Percentiles rank a stretch among this genome's conserved stretches.
Conservation (phyloP, 2,329 filamentous ascomycete species). For the Beauveria australis region DNA sequence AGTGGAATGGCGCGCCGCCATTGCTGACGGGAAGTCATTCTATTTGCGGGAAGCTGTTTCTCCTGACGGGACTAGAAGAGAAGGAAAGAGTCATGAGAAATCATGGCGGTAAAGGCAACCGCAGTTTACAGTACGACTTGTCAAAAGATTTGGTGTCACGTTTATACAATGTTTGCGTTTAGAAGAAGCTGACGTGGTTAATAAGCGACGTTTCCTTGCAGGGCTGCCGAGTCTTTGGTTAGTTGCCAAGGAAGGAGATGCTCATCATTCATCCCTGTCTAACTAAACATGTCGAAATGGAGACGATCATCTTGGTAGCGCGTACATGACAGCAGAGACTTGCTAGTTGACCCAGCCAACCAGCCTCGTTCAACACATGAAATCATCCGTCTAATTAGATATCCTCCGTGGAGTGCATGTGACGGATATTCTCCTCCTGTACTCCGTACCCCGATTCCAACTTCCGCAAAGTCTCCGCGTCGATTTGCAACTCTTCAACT, state of each 20-base stretch:
- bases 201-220: background rate
- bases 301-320: conserved; percentile 2
- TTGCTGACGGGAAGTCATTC: background rate
- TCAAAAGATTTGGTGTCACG: too few species aligned
- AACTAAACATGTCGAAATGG: background rate
- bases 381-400: background rate
- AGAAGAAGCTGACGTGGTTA: background rate
- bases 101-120: background rate
- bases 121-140: background rate
- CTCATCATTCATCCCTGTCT: background rate
- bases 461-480: background rate
- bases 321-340: background rate
- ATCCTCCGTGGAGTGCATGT: background rate
- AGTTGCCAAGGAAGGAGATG: background rate
- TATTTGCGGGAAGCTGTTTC: too few species aligned
- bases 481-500: background rate
- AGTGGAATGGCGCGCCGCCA: background rate
- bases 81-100: background rate
- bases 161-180: background rate
- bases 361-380: background rate
- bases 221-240: background rate
- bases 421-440: background rate
- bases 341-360: background rate
- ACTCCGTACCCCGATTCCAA: background rate
- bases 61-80: too few species aligned